Base-by-base conservation (phyloP, 2,329 filamentous ascomycete species). In the Colletotrichum phormii region DNA sequence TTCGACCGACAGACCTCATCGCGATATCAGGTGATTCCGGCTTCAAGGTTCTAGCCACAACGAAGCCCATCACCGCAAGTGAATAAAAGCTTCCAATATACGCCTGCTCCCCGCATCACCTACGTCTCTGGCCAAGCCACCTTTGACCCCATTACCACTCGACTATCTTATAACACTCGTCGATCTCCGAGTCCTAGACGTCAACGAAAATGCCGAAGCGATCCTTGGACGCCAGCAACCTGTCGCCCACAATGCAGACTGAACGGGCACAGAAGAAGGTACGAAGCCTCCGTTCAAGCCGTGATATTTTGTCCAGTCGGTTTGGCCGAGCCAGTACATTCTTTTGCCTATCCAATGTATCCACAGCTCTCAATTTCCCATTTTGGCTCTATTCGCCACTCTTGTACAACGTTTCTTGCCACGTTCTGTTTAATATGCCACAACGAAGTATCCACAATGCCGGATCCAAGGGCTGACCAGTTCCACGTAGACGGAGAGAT, bases 401-500 rank as follows among this genome's bases (percentile, higher is more conserved):
- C 3, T 5, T 26, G 13, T 29, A 13, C 22, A 7, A 9, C 6
- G 13, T 18, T 24, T 13, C 3, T 5, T 58, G 63, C 42, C 60
- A 18, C 7, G 22, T 4, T 29, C 13, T 5, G 4, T 11, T 9
- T 9, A 3, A 26, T 1, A 35, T 26, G 29, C 11, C 11, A 15
- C 6, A n/a, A 7, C 5, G 15, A 31, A n/a, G 7, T 31, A 31
- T 53, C 13, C 29, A 5, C 7, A 5, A 6, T 11, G 0, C n/a
- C 7, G 3, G 15, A 4, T 12, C 51, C 18, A 42, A 57, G 8
- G 5, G 31, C 65, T 64, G 29, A 72, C 65, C 5, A 31, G 11
- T 11, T 6, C 12, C 9, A 13, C 31, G 22, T 70, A 94, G 90
- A 93, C 92, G 3, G 92, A 94, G 81, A 86, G 93, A 55, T 94